Evolutionary conservation across 169 alveolate genomes (phyloP), one percentile per base, ranked within the genome.

Genomic region (Ichthyophthirius multifiliis): DNA sequence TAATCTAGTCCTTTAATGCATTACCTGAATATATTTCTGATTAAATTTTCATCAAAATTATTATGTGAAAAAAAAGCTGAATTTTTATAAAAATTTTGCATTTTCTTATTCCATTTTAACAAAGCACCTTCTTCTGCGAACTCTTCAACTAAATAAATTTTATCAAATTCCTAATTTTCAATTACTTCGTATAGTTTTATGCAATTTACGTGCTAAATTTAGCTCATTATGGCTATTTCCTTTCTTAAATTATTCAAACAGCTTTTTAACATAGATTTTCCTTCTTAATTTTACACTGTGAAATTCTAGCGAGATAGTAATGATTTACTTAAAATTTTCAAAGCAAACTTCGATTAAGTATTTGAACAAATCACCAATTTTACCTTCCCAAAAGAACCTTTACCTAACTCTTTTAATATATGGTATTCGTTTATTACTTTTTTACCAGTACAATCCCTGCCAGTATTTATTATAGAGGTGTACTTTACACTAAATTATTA

Each of bases 341-440:
- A 18, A 0, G 77, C 77, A 41, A 37, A 67, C 4, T 67, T 12
- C 20, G 35, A 37, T 35, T n/a, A 9, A 0, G 43, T 20, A 2
- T 32, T 67, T 20, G 71, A 16, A 0, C 43, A 55, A 13, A 67
- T 67, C 6, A 62, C 77, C 45, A 67, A 12, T 23, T 67, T 67
- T 13, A 67, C 77, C 12, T 34, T 67, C 10, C 64, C 77, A 67
- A 67, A 67, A n/a, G 37, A 12, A 4, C 77, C 77, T 67, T 67
- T 13, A 0, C 77, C 77, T 4, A 67, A 34, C 10, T 31, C 41
- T 4, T 67, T 37, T 27, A 67, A 18, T 5, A 67, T 37, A 2
- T 30, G 15, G 23, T 67, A 67, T n/a, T 67, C 62, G 30, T 67
- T 67, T 9, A 67, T 67, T 13, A 30, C 41, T 39, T 67, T 67